A percentile compares a stretch with the other conserved stretches of the same genome.
Evolutionary conservation across 805 yeast species (phyloP).

Genomic region (Yamadazyma akitaensis): DNA sequence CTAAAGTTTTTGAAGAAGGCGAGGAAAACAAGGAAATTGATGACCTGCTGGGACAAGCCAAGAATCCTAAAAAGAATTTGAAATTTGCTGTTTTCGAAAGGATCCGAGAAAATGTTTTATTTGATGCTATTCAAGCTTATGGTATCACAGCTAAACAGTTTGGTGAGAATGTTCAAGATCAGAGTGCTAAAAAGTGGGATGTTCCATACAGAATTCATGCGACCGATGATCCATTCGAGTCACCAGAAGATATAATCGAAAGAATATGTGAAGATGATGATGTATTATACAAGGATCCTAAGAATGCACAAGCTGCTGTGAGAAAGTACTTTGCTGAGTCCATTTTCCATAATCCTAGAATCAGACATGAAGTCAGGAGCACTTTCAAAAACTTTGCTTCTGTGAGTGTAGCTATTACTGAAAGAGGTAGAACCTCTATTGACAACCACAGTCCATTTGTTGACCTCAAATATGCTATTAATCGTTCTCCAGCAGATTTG

Average conservation of each 20-base stretch:
- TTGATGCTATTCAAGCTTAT: slow-evolving; percentile 61
- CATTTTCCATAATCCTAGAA: slow-evolving; percentile 72
- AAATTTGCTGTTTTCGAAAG: slow-evolving; percentile 64
- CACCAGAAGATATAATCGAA: slow-evolving; percentile 61
- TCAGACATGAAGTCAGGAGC: slow-evolving; percentile 66
- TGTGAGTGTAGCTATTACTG: slow-evolving; percentile 74
- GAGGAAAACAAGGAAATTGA: slow-evolving; percentile 28
- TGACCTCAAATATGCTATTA: slow-evolving; percentile 87
- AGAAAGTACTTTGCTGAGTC: slow-evolving; percentile 76
- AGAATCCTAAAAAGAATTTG: slow-evolving; percentile 48
- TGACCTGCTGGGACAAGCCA: slow-evolving; percentile 22
- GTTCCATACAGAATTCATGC: slow-evolving; percentile 59
- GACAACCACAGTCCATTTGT: slow-evolving; percentile 78
- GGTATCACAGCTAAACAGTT: slow-evolving; percentile 79
- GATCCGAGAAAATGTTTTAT: slow-evolving; percentile 60
- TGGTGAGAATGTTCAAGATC: slow-evolving; percentile 73
- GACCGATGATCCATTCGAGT: slow-evolving; percentile 61
- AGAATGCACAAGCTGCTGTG: slow-evolving; percentile 68
- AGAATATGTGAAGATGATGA: slow-evolving; percentile 42
- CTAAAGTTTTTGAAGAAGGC: not conserved
- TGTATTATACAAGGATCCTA: slow-evolving; percentile 52
- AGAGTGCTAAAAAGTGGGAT: slow-evolving; percentile 47
- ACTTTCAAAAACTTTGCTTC: slow-evolving; percentile 63
- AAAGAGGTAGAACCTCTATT: slow-evolving; percentile 66
- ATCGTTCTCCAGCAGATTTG: slow-evolving; percentile 75